Base-by-base conservation (phyloP, 2,329 filamentous ascomycete species). In the Teratosphaeria epicoccoides region DNA sequence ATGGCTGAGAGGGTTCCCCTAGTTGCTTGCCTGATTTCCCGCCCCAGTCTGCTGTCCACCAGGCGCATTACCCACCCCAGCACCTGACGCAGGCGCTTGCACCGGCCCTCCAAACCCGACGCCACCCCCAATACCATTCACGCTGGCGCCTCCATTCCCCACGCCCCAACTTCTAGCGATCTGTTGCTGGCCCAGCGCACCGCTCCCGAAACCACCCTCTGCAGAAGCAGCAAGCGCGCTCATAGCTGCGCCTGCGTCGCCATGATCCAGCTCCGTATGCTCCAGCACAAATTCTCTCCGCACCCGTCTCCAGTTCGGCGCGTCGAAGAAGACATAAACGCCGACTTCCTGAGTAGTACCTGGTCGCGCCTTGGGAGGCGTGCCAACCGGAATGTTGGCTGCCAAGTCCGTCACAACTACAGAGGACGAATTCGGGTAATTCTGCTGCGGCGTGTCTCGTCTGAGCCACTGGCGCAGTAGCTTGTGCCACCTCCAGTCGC, bases 401-500 rank as follows among this genome's bases (percentile, higher is more conserved):
- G 64, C 59, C 10, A 62, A 54, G 43, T 67, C 64, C 43, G 62
- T 47, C n/a, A 64, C 51, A 7, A 55, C 55, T 20, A 60, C 50
- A 25, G 65, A 63, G 24, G 67, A 67, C 2, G 43, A 24, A n/a
- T 49, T 49, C 44, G 44, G 44, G 24, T 28, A 24, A 14, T 22
- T 24, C 17, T 26, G 25, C 24, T 26, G 20, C 17, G 44, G 72
- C 14, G 69, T 67, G 45, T 78, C 76, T 61, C 78, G 78, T 66
- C 76, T 76, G 68, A 79, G 71, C 76, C 76, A 79, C 56, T 77
- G 72, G 50, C 73, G 70, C 20, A 77, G 69, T 50, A 74, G 68
- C 59, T 73, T 78, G 66, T 79, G 76, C 71, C 75, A 79, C 48
- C 76, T 68, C 76, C 76, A 79, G 55, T 76, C 74, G 26, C 74